Conservation (phyloP, 768 basidiomycete genomes). For the Agrocybe pediades region DNA sequence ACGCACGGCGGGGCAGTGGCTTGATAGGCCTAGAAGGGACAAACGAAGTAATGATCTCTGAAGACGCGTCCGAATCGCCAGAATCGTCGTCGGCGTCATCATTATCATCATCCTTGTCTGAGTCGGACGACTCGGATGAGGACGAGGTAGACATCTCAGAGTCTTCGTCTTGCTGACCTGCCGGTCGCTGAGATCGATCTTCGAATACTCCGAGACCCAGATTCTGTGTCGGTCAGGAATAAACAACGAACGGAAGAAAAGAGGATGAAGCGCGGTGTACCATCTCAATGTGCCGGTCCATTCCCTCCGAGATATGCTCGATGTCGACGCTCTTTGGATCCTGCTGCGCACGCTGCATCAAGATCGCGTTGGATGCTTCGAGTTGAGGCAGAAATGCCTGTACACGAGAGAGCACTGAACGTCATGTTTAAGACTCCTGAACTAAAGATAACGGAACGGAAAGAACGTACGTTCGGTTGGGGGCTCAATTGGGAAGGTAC, state of each 20-base stretch:
- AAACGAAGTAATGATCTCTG: conserved; percentile 43
- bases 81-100: conserved; percentile 34
- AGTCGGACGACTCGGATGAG: conserved; percentile 25
- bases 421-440: conserved; percentile 3
- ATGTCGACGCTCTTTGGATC: conserved; percentile 69
- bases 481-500: conserved; percentile 38
- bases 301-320: conserved; percentile 55
- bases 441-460: neutral
- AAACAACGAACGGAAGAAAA: conserved; percentile 8
- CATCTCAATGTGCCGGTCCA: conserved; percentile 66
- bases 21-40: conserved; percentile 43
- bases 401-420: conserved; percentile 62
- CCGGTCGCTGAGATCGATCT: conserved; percentile 26
- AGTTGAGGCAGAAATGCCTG: conserved; percentile 69
- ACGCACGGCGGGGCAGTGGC: conserved; percentile 46
- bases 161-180: conserved; percentile 24
- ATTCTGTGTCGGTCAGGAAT: conserved; percentile 40
- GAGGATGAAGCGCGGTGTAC: conserved; percentile 30
- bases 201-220: conserved; percentile 68
- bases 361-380: conserved; percentile 61
- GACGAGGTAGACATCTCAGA: conserved; percentile 31
- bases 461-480: conserved; percentile 49
- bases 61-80: conserved; percentile 33
- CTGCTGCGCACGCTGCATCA: conserved; percentile 43
- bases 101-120: conserved; percentile 19